Evolutionary conservation across 768 basidiomycete species (phyloP).

Genomic region (Rhodotorula taiwanensis): DNA sequence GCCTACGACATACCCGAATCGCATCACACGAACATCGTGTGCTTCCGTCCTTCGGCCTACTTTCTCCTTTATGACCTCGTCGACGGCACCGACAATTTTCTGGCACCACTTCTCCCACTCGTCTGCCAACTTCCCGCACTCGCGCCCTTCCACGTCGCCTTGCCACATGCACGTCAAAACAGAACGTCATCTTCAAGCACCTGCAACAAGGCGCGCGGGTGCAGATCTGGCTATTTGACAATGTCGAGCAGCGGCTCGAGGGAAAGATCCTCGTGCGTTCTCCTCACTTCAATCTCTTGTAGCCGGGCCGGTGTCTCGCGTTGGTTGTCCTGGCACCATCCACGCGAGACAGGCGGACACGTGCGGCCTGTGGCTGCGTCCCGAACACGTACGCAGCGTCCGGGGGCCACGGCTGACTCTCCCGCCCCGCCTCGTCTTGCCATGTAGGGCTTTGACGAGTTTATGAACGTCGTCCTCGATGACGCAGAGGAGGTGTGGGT

Average conservation of each 20-base stretch:
- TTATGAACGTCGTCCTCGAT: conserved; percentile 96
- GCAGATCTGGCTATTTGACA: conserved; percentile 88
- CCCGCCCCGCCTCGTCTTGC: neutral
- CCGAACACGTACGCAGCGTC: too few relatives aligned
- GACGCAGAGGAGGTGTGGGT: conserved; percentile 87
- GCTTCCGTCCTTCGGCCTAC: too few relatives aligned
- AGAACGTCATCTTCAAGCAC: conserved; percentile 99
- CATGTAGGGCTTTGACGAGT: conserved; percentile 93
- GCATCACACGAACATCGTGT: too few relatives aligned
- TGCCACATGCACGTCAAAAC: conserved; percentile 3
- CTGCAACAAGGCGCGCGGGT: conserved; percentile 56
- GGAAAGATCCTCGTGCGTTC: conserved; percentile 84
- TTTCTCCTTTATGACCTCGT: too few relatives aligned
- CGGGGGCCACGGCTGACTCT: conserved; percentile 49
- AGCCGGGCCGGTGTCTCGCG: too few relatives aligned
- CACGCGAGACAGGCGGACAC: too few relatives aligned
- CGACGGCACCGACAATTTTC: too few relatives aligned
- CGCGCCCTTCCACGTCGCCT: too few relatives aligned
- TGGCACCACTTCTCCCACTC: too few relatives aligned
- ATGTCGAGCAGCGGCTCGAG: conserved; percentile 92
- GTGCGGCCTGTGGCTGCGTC: too few relatives aligned
- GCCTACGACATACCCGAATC: neutral
- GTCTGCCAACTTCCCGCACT: too few relatives aligned
- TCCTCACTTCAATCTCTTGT: conserved; percentile 16
- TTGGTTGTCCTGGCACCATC: too few relatives aligned